phyloP scores from a whole-genome alignment of 2,329 filamentous ascomycete genomes.

The Stenocarpella maydis region DNA sequence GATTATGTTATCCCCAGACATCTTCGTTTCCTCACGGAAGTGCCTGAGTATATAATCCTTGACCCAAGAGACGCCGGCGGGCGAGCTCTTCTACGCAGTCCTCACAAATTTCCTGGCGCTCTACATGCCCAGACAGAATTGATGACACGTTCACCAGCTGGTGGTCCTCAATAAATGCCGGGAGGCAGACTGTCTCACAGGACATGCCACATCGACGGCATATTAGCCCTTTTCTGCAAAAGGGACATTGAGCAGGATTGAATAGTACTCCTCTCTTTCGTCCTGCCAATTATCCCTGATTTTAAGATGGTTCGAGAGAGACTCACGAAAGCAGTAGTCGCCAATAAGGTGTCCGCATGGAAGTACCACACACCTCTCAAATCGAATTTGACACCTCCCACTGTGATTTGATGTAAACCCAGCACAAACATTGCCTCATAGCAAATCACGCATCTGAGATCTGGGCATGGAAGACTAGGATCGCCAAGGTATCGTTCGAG shows the following conservation, averaged over 20 bases:
- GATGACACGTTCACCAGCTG: too few species aligned
- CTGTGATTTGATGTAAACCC: background rate
- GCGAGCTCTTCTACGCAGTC: background rate
- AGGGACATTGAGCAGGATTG: background rate
- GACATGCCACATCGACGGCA: background rate
- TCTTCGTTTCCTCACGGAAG: background rate
- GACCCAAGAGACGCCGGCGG: too few species aligned
- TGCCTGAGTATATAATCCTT: background rate
- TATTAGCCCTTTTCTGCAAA: background rate
- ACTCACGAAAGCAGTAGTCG: background rate
- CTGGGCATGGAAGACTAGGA: background rate
- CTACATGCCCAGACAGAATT: background rate
- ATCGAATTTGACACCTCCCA: background rate
- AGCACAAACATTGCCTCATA: background rate
- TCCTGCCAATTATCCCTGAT: background rate
- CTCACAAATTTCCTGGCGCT: background rate
- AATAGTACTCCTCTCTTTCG: background rate
- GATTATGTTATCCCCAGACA: background rate
- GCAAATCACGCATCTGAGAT: background rate
- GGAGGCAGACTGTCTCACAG: background rate
- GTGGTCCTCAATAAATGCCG: background rate
- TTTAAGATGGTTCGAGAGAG: background rate
- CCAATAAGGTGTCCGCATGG: background rate
- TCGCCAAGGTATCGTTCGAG: background rate
- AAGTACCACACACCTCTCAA: background rate